These are phyloP conservation scores for Parastagonospora avenae DNA, from an alignment of 2,329 filamentous ascomycete species.

Conservation along the genomic window DNA sequence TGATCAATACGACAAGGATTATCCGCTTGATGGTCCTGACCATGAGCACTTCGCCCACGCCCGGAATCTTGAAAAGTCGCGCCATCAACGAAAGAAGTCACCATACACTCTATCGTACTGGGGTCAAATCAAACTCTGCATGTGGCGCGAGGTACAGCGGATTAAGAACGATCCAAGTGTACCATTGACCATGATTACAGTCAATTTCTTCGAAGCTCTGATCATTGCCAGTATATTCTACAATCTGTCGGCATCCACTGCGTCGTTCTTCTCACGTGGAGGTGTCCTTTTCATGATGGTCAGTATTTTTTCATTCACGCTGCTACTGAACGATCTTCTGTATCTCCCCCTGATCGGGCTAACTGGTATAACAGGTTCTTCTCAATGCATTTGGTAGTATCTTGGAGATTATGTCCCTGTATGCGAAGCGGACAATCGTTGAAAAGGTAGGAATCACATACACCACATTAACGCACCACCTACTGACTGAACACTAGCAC, in stretches of 20 bases:
- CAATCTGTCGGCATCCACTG: constrained; percentile 55
- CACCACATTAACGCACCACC: background rate
- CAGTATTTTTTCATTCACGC: constrained; percentile 29
- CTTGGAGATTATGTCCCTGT: constrained; percentile 67
- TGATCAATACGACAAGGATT: constrained; percentile 53
- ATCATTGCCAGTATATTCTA: constrained; percentile 66
- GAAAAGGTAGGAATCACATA: constrained; percentile 62
- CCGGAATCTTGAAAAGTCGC: constrained; percentile 53
- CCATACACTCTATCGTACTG: constrained; percentile 58
- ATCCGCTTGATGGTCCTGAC: constrained; percentile 47
- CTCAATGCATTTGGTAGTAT: constrained; percentile 62
- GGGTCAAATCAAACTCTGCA: constrained; percentile 51
- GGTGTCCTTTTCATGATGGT: constrained; percentile 64
- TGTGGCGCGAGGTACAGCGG: constrained; percentile 26
- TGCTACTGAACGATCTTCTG: background rate
- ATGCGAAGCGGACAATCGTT: constrained; percentile 83
- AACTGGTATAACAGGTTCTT: constrained; percentile 51
- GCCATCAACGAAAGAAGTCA: constrained; percentile 58
- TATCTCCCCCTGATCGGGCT: constrained; percentile 36
- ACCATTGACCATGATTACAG: constrained; percentile 67
- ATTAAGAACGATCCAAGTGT: constrained; percentile 49
- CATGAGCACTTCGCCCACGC: constrained; percentile 38
- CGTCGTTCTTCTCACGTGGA: constrained; percentile 59
- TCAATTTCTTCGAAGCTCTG: constrained; percentile 71
- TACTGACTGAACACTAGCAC: constrained; percentile 58